phyloP scores from a whole-genome alignment of 129 eudicot genomes.

The Calendula officinalis region DNA sequence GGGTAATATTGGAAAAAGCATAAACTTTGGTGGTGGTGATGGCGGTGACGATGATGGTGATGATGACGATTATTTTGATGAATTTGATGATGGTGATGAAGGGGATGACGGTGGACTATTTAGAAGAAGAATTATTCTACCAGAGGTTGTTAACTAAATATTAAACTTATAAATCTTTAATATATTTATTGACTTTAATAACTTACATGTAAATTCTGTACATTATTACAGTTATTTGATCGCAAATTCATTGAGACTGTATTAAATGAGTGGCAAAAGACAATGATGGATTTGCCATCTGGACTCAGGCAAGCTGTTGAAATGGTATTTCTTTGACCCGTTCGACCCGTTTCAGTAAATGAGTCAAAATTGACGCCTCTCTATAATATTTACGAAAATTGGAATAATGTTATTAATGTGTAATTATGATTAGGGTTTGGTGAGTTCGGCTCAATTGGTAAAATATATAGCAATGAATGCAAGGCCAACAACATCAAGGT shows the following conservation, averaged over 20 bases:
- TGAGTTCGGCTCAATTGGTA: constrained; percentile 91
- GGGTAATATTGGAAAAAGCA: constrained; percentile 79
- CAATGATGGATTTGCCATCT: constrained; percentile 96
- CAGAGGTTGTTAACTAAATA: constrained; percentile 46
- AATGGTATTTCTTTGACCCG: constrained; percentile 48
- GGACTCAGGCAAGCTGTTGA: constrained; percentile 95
- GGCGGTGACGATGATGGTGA: constrained; percentile 96
- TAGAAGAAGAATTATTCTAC: constrained; percentile 76
- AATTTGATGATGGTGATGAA: constrained; percentile 92
- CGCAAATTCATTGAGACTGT: constrained; percentile 87
- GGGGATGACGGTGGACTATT: constrained; percentile 96
- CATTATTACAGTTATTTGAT: constrained; percentile 67
- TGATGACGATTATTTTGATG: constrained; percentile 96
- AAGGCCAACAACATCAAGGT: constrained; percentile 78
- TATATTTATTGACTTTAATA: neutral
- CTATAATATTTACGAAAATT: neutral
- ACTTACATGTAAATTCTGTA: constrained; percentile 13
- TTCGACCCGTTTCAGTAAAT: too few relatives aligned
- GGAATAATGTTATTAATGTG: constrained; percentile 17
- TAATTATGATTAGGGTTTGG: constrained; percentile 63
- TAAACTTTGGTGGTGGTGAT: constrained; percentile 88
- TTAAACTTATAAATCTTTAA: neutral
- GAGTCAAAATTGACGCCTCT: neutral
- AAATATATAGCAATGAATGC: constrained; percentile 87
- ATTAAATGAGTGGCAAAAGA: constrained; percentile 93